phyloP scores from a whole-genome alignment of 2,329 filamentous ascomycete genomes.

The Sporothrix brasiliensis region DNA sequence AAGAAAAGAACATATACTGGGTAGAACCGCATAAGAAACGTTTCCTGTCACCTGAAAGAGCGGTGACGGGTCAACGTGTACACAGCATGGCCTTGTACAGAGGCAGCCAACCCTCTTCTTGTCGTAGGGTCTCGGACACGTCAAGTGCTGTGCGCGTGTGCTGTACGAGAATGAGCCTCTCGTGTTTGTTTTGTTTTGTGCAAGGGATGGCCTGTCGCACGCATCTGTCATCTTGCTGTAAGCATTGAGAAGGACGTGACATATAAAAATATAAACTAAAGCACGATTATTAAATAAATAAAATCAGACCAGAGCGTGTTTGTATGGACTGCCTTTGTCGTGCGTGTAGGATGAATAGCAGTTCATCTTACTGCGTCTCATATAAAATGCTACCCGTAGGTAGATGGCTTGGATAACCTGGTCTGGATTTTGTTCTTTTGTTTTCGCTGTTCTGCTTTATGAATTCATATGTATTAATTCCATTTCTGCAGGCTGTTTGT shows the following conservation, averaged over 20 bases:
- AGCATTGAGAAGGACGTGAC: constrained; percentile 16
- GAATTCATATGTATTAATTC: no score
- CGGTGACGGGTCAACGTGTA: constrained; percentile 13
- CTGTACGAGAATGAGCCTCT: background rate
- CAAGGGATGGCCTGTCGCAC: background rate
- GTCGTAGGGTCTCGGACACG: background rate
- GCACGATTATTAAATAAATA: no score
- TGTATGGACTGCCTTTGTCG: background rate
- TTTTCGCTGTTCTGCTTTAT: no score
- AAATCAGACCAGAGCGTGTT: no score
- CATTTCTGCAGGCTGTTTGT: no score
- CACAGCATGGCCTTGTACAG: constrained; percentile 14
- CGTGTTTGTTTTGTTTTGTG: background rate
- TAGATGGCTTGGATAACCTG: no score
- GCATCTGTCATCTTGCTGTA: constrained; percentile 21
- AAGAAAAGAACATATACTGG: no score
- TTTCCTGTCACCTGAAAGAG: constrained; percentile 20
- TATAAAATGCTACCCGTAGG: background rate
- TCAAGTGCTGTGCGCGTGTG: background rate
- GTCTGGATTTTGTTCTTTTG: no score
- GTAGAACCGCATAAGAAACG: background rate
- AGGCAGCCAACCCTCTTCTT: constrained; percentile 15
- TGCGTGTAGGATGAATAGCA: background rate
- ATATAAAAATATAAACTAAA: no score
- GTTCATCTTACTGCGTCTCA: background rate